Evolutionary conservation across 208 protist species (phyloP), one percentile per base, ranked within the genome.

Genomic region (Leishmania braziliensis): DNA sequence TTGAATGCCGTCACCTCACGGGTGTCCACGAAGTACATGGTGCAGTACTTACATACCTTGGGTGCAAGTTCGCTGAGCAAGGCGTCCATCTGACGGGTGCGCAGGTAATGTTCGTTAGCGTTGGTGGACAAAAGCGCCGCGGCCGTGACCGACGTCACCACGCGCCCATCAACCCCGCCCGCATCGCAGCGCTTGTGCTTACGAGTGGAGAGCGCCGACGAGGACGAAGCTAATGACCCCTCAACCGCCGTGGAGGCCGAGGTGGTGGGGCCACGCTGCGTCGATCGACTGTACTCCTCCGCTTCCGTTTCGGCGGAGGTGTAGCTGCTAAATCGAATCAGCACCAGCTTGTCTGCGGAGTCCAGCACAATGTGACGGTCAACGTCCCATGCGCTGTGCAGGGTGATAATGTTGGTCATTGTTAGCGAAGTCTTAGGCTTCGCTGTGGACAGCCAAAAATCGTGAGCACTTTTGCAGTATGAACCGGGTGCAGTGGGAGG

Each of bases 1-100:
- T 99, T 99, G 86, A 99, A 99, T 82, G 99, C 98, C 10, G 98
- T 97, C 63, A 99, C 98, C 81, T 90, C 83, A 29, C 81, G 86
- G 16, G 92, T 97, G 77, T 95, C 91, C 2, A 97, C 94, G 9
- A 89, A 75, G 75, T 93, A 96, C 4, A 97, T 93, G 43, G 83
- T 86, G 75, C 91, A 94, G 78, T 95, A 97, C 89, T 96, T 95
- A 2, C 92, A 90, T 33, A 97, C 88, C 85, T 96, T 95, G 10
- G 94, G 94, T 4, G 92, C 92, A 0, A 96, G 77, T 77, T 88
- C 78, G 1, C 60, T 60, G 50, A 97, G 89, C 77, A 96, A 78
- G 14, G 85, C 88, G 72, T 97, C 94, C 84, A 97, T 95, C 60
- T 91, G 88, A 36, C 86, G 88, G 8, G 92, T 97, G 48, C 83